A percentile compares a stretch with the other conserved stretches of the same genome.
These are phyloP conservation scores for Fusarium oligoseptatum DNA, from an alignment of 2,329 filamentous ascomycete species.

Conservation along the genomic window DNA sequence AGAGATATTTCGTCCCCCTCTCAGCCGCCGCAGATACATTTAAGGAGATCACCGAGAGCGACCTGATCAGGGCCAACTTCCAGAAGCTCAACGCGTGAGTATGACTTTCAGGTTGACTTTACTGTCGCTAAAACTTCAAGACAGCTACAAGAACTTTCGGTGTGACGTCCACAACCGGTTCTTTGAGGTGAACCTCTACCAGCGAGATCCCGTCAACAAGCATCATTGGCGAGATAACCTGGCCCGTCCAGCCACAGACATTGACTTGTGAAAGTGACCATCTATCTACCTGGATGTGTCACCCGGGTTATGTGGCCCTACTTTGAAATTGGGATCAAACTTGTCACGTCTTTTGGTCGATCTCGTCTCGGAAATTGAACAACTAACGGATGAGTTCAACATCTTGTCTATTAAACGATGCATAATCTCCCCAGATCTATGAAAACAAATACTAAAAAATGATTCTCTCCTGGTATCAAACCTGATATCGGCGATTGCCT, in stretches of 20 bases:
- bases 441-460: neutral
- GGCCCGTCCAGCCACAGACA: slow-evolving; percentile 7
- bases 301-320: neutral
- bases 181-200: slow-evolving; percentile 32
- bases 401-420: neutral
- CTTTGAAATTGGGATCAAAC: neutral
- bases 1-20: slow-evolving; percentile 21
- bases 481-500: neutral
- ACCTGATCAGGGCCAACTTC: slow-evolving; percentile 21
- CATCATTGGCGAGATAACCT: slow-evolving; percentile 28
- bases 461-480: neutral
- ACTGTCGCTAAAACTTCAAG: neutral
- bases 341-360: neutral
- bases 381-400: neutral
- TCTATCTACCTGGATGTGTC: neutral
- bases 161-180: slow-evolving; percentile 22
- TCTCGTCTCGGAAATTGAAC: neutral
- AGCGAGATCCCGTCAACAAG: slow-evolving; percentile 22
- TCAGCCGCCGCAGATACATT: neutral
- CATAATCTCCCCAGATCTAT: neutral
- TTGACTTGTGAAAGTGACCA: slow-evolving; percentile 1
- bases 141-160: slow-evolving; percentile 27
- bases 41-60: slow-evolving; percentile 3
- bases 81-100: slow-evolving; percentile 24
- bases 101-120: neutral